A percentile compares a stretch with the other conserved stretches of the same genome.
Conservation (phyloP, 305 asterid species). For the Solanum hybrid region DNA sequence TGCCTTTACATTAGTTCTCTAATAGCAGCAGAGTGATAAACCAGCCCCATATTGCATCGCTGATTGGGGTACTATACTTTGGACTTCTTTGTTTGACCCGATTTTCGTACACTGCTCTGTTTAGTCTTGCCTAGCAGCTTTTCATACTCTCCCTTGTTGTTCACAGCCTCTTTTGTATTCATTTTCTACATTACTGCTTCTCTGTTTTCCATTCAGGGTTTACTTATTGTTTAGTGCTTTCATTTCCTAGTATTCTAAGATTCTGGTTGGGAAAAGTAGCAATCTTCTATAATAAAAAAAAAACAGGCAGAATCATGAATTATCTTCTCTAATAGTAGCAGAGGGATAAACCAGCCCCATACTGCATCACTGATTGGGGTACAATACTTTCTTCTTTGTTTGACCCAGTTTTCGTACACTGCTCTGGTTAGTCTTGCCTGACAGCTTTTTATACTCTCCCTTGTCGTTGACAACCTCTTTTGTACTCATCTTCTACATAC, state of each 20-base stretch:
- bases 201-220: not conserved
- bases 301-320: not conserved
- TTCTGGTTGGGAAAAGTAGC: not conserved
- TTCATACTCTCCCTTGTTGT: not conserved
- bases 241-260: not conserved
- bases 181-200: not conserved
- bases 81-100: slow-evolving; percentile 2
- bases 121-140: not conserved
- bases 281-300: not conserved
- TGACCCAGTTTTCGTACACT: not conserved
- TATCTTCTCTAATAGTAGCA: not conserved
- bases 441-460: not conserved
- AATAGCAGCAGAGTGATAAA: not conserved
- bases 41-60: not conserved
- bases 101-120: not conserved
- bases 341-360: not conserved
- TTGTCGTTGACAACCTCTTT: not conserved
- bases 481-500: not conserved
- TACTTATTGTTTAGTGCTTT: not conserved
- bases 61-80: not conserved
- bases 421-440: not conserved
- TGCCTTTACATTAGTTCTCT: not conserved
- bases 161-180: not conserved
- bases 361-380: not conserved
- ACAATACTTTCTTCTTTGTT: not conserved